Evolutionary conservation across 1,284 basidiomycete genomes (phyloP), one percentile per base, ranked within the genome.

Genomic region (Microbotryum intermedium): DNA sequence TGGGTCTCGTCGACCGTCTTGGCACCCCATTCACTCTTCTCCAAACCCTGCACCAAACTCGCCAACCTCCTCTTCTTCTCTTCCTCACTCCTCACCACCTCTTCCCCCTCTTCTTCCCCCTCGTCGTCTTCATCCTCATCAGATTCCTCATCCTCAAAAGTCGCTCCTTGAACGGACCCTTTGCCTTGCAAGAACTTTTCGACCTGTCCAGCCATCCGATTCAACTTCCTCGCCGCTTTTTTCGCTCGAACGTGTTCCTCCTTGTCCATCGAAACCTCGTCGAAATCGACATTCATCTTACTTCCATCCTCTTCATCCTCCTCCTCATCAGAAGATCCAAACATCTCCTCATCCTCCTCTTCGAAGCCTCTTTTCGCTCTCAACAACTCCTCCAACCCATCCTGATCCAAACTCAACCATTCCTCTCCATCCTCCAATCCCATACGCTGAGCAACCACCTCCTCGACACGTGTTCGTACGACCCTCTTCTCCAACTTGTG

Each of bases 121-220:
- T 73, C 74, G 10, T 74, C 75, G 4, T 72, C 70, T 20, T 71
- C 61, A 9, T 63, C 58, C 26, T 62, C 64, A 53, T 62, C 65
- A 4, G 63, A 59, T 48, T 53, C 57, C 30, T 68, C 66, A 52
- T 93, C 91, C 53, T 85, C 83, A 70, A 97, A 93, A 63, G 80
- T 76, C 0, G 90, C 92, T 2, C 92, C 92, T 68, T 90, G 85
- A 6, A 94, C 64, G 65, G 88, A 85, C 6, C 92, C 92, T 72
- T 91, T 77, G 2, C 87, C 90, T 67, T 90, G 85, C 2, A 97
- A 83, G 72, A 97, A 97, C 30, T 80, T 79, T 70, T 89, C 85
- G 0, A 97, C 88, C 73, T 90, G 88, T 64, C 81, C 78, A 11
- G 92, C 90, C 53, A 97, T 79, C 64, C 82, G 80, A 67, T 83